Evolutionary conservation across 1,284 basidiomycete species (phyloP).

Genomic region (Dichomitus squalens): DNA sequence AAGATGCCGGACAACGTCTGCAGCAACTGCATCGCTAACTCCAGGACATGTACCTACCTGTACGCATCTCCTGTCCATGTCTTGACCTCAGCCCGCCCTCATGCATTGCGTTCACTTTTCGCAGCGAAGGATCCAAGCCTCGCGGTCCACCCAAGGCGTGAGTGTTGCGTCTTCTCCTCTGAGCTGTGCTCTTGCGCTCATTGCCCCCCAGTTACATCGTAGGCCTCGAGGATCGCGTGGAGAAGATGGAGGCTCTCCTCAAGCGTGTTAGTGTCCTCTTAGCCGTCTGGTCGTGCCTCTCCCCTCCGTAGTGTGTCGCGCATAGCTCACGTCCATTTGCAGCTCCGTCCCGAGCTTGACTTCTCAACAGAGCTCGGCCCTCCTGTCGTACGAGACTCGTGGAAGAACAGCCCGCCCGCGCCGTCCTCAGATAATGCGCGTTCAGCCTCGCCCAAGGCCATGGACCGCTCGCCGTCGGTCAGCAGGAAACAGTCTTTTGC

Average conservation of each 20-base stretch:
- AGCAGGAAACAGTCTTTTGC: constrained; percentile 15
- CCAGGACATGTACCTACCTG: constrained; percentile 75
- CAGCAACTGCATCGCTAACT: constrained; percentile 70
- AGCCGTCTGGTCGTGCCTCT: neutral
- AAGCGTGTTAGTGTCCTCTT: constrained; percentile 52
- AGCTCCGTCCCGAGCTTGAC: constrained; percentile 73
- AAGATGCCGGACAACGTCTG: constrained; percentile 62
- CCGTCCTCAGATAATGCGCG: constrained; percentile 21
- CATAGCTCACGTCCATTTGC: neutral
- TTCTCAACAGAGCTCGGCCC: constrained; percentile 72
- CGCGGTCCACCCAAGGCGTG: constrained; percentile 86
- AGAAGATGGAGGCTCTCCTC: constrained; percentile 70
- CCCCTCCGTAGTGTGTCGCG: neutral
- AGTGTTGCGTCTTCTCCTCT: constrained; percentile 29
- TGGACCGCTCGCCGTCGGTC: constrained; percentile 15
- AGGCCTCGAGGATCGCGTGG: constrained; percentile 74
- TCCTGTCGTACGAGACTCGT: constrained; percentile 69
- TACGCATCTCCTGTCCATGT: constrained; percentile 37
- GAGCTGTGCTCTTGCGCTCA: constrained; percentile 9
- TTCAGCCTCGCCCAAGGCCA: constrained; percentile 10
- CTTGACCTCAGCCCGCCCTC: neutral
- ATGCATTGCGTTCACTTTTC: constrained; percentile 7
- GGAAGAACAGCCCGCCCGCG: constrained; percentile 48
- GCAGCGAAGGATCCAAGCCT: constrained; percentile 77
- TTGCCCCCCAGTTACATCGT: constrained; percentile 63